phyloP scores from a whole-genome alignment of 2,329 filamentous ascomycete species.

The Talaromyces verruculosus region DNA sequence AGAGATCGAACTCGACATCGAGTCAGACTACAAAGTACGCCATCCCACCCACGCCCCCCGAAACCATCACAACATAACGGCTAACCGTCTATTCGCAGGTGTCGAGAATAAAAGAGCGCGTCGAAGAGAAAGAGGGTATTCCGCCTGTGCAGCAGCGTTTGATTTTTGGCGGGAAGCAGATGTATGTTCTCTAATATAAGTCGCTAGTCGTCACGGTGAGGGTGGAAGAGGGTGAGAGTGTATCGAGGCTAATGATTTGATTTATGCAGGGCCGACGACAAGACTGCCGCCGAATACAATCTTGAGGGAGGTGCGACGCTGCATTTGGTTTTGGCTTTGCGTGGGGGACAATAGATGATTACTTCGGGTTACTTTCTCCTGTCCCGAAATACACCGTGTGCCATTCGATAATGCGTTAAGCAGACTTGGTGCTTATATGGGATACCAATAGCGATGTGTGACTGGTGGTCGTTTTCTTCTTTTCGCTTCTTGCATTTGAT shows the following conservation, averaged over 20 bases:
- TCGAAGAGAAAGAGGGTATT: slow-evolving; percentile 98
- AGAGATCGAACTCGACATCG: slow-evolving; percentile 98
- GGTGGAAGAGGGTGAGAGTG: background rate
- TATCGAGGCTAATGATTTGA: background rate
- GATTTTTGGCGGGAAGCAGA: slow-evolving; percentile 97
- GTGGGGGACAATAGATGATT: slow-evolving; percentile 60
- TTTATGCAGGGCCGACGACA: slow-evolving; percentile 78
- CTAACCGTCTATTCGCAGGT: slow-evolving; percentile 56
- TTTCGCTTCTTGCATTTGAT: slow-evolving; percentile 6
- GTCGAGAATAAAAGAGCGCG: slow-evolving; percentile 94
- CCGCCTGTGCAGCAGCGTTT: slow-evolving; percentile 94
- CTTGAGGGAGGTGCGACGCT: slow-evolving; percentile 91
- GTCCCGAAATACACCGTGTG: background rate
- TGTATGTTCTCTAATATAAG: slow-evolving; percentile 58
- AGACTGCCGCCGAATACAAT: slow-evolving; percentile 84
- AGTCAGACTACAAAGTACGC: slow-evolving; percentile 82
- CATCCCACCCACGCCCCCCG: too few species aligned
- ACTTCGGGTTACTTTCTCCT: background rate
- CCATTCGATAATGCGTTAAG: background rate
- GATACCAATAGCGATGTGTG: background rate
- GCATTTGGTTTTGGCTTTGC: slow-evolving; percentile 90
- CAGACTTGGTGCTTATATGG: background rate
- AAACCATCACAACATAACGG: too few species aligned
- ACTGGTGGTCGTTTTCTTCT: background rate
- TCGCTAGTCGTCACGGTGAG: background rate